Conservation (phyloP, 495 filamentous ascomycete species). For the Thermochaetoides thermophila region DNA sequence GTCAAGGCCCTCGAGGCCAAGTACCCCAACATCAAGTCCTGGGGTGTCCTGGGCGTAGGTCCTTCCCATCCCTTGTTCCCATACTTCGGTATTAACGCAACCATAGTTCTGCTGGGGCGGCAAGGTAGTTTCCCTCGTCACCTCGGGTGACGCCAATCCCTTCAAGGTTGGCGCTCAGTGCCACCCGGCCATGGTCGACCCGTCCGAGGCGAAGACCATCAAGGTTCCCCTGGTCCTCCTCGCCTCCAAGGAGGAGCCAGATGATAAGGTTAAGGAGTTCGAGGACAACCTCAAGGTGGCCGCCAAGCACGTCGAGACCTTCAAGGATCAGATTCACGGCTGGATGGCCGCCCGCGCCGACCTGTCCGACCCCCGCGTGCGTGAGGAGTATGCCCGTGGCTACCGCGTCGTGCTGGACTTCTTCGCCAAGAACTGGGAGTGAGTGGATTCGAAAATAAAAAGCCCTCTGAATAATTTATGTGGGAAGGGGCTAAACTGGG, state of each 20-base stretch:
- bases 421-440: constrained; percentile 48
- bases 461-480: too few relatives aligned
- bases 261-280: constrained; percentile 55
- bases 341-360: constrained; percentile 77
- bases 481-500: too few relatives aligned
- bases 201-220: constrained; percentile 52
- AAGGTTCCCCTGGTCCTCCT: constrained; percentile 50
- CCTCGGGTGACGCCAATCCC: constrained; percentile 41
- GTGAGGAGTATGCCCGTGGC: constrained; percentile 63
- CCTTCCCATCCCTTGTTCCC: not conserved
- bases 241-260: constrained; percentile 51
- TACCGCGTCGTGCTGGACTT: constrained; percentile 64
- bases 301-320: constrained; percentile 67
- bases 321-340: constrained; percentile 69
- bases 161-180: constrained; percentile 57
- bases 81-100: not conserved
- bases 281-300: constrained; percentile 47
- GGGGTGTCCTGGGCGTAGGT: constrained; percentile 66
- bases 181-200: constrained; percentile 84
- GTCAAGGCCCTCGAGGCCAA: constrained; percentile 41
- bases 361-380: constrained; percentile 49
- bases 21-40: constrained; percentile 50
- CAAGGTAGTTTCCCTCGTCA: constrained; percentile 47
- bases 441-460: too few relatives aligned
- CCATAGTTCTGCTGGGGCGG: constrained; percentile 78